phyloP scores from a whole-genome alignment of 1,139 yeast genomes.

The Candida tetrigidarum region DNA sequence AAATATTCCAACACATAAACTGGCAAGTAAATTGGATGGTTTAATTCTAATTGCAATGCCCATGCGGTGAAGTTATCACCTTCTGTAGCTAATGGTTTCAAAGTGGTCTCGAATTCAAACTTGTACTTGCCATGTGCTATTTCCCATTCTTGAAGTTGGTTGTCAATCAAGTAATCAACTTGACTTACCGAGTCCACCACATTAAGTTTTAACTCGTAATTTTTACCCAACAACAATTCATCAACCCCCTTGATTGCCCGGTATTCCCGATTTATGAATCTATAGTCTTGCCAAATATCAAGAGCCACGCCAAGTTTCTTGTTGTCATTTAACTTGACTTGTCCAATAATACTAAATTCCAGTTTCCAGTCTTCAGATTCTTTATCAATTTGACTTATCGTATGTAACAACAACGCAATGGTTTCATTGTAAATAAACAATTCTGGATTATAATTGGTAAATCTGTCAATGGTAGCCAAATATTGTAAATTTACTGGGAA shows the following conservation, averaged over 20 bases:
- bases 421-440: constrained; percentile 37
- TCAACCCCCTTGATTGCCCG: constrained; percentile 8
- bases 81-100: constrained; percentile 10
- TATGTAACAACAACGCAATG: constrained; percentile 31
- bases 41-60: constrained; percentile 28
- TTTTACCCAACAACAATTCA: constrained; percentile 18
- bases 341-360: constrained; percentile 35
- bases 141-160: constrained; percentile 26
- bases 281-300: constrained; percentile 42
- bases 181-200: constrained; percentile 11
- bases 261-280: constrained; percentile 32
- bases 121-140: constrained; percentile 8
- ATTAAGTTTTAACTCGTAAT: constrained; percentile 16
- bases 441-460: constrained; percentile 36
- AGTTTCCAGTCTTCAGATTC: constrained; percentile 27
- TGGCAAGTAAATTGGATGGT: constrained; percentile 32
- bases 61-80: constrained; percentile 16
- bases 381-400: constrained; percentile 24
- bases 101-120: constrained; percentile 15
- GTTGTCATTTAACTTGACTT: constrained; percentile 30
- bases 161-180: constrained; percentile 25
- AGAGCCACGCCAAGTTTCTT: constrained; percentile 38
- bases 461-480: constrained; percentile 40
- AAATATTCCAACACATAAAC: constrained; percentile 33
- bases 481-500: constrained; percentile 43